A percentile compares a stretch with the other conserved stretches of the same genome.
phyloP scores from a whole-genome alignment of 1,139 yeast species.

The Yamadazyma epiphylla region DNA sequence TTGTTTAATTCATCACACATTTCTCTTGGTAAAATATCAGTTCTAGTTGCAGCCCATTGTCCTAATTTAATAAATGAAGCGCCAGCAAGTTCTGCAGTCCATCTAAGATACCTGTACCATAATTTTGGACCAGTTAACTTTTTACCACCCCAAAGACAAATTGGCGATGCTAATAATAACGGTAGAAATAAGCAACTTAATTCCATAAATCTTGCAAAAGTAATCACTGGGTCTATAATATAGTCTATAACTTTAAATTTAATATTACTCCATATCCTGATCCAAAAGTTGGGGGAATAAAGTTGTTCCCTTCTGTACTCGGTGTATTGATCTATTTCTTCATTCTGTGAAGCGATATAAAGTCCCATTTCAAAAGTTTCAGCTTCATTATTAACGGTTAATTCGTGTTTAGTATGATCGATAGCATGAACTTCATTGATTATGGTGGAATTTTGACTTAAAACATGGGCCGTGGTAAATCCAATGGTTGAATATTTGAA shows the following conservation, averaged over 20 bases:
- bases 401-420: slow-evolving; percentile 32
- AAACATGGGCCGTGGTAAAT: slow-evolving; percentile 6
- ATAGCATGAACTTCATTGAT: slow-evolving; percentile 32
- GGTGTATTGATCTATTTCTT: slow-evolving; percentile 28
- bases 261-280: slow-evolving; percentile 30
- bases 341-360: slow-evolving; percentile 57
- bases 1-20: slow-evolving; percentile 75
- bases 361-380: slow-evolving; percentile 71
- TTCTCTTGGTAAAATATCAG: slow-evolving; percentile 82
- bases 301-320: slow-evolving; percentile 22
- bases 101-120: slow-evolving; percentile 70
- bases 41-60: slow-evolving; percentile 99
- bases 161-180: slow-evolving; percentile 59
- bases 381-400: slow-evolving; percentile 42
- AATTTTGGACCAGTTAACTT: slow-evolving; percentile 53
- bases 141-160: slow-evolving; percentile 57
- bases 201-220: slow-evolving; percentile 66
- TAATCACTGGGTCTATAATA: slow-evolving; percentile 64
- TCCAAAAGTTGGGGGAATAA: slow-evolving; percentile 18
- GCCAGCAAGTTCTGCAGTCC: slow-evolving; percentile 80
- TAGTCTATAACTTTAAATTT: slow-evolving; percentile 48
- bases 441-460: slow-evolving; percentile 11
- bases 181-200: slow-evolving; percentile 69
- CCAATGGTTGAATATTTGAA: slow-evolving; percentile 10
- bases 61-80: slow-evolving; percentile 94